Evolutionary conservation across 768 basidiomycete species (phyloP).

Genomic region (Leccinum boreale): DNA sequence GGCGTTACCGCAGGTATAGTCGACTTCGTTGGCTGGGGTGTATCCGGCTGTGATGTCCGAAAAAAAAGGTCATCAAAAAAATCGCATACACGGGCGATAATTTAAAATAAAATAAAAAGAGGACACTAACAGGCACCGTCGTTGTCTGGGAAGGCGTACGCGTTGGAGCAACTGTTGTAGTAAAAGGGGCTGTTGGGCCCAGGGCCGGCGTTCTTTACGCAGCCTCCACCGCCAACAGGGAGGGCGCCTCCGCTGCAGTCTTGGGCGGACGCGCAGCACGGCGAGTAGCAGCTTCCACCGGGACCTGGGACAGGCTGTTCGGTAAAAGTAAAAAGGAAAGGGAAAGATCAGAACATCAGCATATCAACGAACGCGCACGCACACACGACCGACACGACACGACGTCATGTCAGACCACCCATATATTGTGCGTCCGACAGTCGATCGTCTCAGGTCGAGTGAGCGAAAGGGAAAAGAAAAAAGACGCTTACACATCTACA

Average conservation of each 20-base stretch:
- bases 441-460: background rate
- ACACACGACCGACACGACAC: background rate
- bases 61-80: background rate
- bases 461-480: background rate
- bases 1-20: constrained; percentile 19
- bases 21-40: constrained; percentile 20
- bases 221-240: background rate
- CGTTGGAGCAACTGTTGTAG: background rate
- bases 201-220: background rate
- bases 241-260: background rate
- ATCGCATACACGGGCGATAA: background rate
- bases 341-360: background rate
- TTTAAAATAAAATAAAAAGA: background rate
- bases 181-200: background rate
- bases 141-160: constrained; percentile 22
- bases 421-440: background rate
- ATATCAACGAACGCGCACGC: background rate
- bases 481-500: constrained; percentile 14
- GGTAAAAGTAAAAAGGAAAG: background rate
- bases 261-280: constrained; percentile 14
- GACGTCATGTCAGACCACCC: background rate
- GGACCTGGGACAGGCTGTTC: constrained; percentile 16
- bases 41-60: constrained; percentile 3
- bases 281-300: constrained; percentile 19
- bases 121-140: constrained; percentile 15